Conservation (phyloP, 2,329 filamentous ascomycete species). For the Fusarium cyanostomum region DNA sequence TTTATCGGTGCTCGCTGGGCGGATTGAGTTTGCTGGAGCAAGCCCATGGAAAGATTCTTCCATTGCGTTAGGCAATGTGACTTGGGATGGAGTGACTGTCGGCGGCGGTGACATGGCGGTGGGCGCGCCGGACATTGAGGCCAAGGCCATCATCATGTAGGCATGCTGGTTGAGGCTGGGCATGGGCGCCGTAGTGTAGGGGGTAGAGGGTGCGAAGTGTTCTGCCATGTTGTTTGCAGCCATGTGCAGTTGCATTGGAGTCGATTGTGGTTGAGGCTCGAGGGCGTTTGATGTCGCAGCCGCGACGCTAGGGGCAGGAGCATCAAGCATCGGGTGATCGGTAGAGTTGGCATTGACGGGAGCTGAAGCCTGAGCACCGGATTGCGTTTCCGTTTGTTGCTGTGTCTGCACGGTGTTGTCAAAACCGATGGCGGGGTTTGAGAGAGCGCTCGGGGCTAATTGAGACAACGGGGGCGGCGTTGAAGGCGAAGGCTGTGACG, state of each 20-base stretch:
- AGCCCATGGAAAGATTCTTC: constrained; percentile 45
- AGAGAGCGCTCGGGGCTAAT: constrained; percentile 4
- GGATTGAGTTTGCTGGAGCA: constrained; percentile 45
- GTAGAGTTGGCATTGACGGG: constrained; percentile 20
- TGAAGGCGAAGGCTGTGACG: constrained; percentile 28
- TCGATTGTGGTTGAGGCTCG: constrained; percentile 31
- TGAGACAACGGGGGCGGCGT: constrained; percentile 33
- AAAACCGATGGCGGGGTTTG: constrained; percentile 11
- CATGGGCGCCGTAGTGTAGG: constrained; percentile 48
- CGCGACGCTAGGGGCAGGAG: constrained; percentile 16
- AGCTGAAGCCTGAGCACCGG: constrained; percentile 17
- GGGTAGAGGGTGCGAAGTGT: constrained; percentile 46
- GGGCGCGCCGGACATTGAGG: constrained; percentile 50
- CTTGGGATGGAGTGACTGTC: constrained; percentile 58
- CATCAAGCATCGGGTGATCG: constrained; percentile 39
- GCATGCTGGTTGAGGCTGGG: constrained; percentile 50
- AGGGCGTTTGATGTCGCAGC: constrained; percentile 15
- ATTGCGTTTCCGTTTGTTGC: constrained; percentile 32
- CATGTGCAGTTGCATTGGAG: constrained; percentile 32
- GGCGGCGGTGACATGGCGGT: constrained; percentile 53
- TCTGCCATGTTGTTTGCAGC: constrained; percentile 35
- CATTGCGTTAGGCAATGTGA: constrained; percentile 53
- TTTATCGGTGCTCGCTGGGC: constrained; percentile 50
- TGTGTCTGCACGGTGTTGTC: constrained; percentile 24
- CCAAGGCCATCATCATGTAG: constrained; percentile 58